These are phyloP conservation scores for Ustilago nuda DNA, from an alignment of 1,284 basidiomycete genomes.

Conservation along the genomic window DNA sequence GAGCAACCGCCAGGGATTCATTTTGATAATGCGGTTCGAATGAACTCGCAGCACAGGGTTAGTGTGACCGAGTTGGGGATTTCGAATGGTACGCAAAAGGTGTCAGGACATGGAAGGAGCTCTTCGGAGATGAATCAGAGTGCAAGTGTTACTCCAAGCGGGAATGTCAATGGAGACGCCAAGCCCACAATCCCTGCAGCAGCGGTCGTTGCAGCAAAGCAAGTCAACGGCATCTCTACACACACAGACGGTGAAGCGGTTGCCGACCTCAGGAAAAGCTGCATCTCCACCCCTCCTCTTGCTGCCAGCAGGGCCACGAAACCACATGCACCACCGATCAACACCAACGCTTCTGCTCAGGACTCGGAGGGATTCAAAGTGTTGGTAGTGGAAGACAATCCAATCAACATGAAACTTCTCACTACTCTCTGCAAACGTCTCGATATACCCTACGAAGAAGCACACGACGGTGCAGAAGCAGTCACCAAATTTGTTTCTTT, in stretches of 20 bases:
- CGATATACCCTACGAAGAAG: slow-evolving; percentile 48
- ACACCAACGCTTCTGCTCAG: slow-evolving; percentile 5
- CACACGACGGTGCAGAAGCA: slow-evolving; percentile 57
- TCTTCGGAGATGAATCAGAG: not conserved
- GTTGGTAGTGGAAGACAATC: slow-evolving; percentile 63
- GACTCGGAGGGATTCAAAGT: slow-evolving; percentile 48
- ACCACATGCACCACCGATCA: slow-evolving; percentile 10
- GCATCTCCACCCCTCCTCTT: not conserved
- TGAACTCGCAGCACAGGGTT: slow-evolving; percentile 18
- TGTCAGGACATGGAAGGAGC: slow-evolving; percentile 10
- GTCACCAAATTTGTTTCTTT: slow-evolving; percentile 50
- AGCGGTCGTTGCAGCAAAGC: not conserved
- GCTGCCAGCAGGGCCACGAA: not conserved
- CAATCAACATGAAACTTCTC: slow-evolving; percentile 59
- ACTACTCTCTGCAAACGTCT: slow-evolving; percentile 49
- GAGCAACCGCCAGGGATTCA: slow-evolving; percentile 41
- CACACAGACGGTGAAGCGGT: not conserved
- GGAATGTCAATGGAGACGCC: not conserved
- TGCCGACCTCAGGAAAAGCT: not conserved
- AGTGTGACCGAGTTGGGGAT: slow-evolving; percentile 21
- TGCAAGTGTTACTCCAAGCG: slow-evolving; percentile 1
- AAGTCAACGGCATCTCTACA: slow-evolving; percentile 2
- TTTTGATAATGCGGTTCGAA: slow-evolving; percentile 13
- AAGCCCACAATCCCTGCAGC: not conserved
- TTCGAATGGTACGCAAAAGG: slow-evolving; percentile 4